Base-by-base conservation (phyloP, 257 asterid species). In the Solanum appendiculatum region DNA sequence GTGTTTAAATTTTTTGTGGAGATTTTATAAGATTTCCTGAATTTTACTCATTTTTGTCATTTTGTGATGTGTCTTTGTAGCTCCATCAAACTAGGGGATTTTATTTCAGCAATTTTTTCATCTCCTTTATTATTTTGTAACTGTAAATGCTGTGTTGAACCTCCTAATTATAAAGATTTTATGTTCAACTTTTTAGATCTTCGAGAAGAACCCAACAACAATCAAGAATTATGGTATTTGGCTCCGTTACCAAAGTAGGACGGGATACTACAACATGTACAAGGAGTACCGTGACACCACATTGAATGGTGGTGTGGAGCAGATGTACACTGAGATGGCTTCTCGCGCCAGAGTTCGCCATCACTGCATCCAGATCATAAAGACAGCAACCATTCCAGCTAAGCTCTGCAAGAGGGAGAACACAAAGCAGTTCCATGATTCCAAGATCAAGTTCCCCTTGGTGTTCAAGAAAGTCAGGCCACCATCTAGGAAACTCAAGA, bases 181-280 rank as follows among this genome's bases (percentile, higher is more conserved):
- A 16, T n/a, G 0, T 37, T 23, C 78, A n/a, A 36, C 60, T 1
- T 60, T 78, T 7, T 87, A 96, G 98, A 96, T 96, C 42, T 96
- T 94, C 46, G 98, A 96, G 92, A 96, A 95, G 92, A 94, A 93
- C 90, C 98, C 98, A 10, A 95, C 98, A 3, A 94, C 94, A 14
- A 93, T 95, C 83, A 94, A 96, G 94, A 96, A 96, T 88, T 96
- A 90, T 42, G 84, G 84, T 78, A 78, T 78, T 78, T 78, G 84
- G 84, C 84, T 78, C 63, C 84, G 84, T 44, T 4, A 94, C 90
- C 98, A 96, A 86, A 96, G 98, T 54, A 91, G 98, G 87, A 96
- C 98, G 1, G 98, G 98, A n/a, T 96, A 96, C 46, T 98, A 96
- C 88, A 94, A 96, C 86, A 96, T 96, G 98, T 94, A 96, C 84